Evolutionary conservation across 1,139 yeast species (phyloP).

Genomic region (Pichia sp.): DNA sequence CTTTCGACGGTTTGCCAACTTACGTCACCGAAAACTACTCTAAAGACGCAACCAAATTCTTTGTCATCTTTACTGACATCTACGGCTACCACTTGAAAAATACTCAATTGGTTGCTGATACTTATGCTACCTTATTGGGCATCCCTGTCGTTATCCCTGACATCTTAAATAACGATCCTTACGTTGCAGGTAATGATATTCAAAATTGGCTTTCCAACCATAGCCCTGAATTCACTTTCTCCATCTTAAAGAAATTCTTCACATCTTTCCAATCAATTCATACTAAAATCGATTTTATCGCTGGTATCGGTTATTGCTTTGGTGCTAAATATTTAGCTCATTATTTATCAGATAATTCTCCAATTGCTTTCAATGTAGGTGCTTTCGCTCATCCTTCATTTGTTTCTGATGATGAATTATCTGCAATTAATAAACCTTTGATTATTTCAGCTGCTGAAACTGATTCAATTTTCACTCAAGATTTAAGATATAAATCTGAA

Average conservation of each 20-base stretch:
- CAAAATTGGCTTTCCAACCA: conserved; percentile 54
- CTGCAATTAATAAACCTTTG: conserved; percentile 50
- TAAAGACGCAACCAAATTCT: conserved; percentile 33
- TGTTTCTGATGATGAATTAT: conserved; percentile 56
- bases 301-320: conserved; percentile 72
- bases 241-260: conserved; percentile 40
- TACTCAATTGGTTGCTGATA: conserved; percentile 59
- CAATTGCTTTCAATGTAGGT: conserved; percentile 44
- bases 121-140: conserved; percentile 49
- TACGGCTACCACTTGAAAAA: conserved; percentile 56
- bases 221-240: conserved; percentile 37
- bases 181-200: conserved; percentile 26
- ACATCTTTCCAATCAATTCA: conserved; percentile 32
- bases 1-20: conserved; percentile 42
- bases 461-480: conserved; percentile 56
- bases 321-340: conserved; percentile 68
- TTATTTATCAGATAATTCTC: conserved; percentile 38
- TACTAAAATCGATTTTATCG: conserved; percentile 44
- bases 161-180: conserved; percentile 52
- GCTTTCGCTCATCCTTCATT: conserved; percentile 81
- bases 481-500: conserved; percentile 56
- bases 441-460: conserved; percentile 65
- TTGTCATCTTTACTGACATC: conserved; percentile 64
- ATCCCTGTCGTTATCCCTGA: conserved; percentile 71
- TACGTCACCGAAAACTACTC: conserved; percentile 45